Evolutionary conservation across 169 alveolate genomes (phyloP).

Genomic region (Eimeria sp.): DNA sequence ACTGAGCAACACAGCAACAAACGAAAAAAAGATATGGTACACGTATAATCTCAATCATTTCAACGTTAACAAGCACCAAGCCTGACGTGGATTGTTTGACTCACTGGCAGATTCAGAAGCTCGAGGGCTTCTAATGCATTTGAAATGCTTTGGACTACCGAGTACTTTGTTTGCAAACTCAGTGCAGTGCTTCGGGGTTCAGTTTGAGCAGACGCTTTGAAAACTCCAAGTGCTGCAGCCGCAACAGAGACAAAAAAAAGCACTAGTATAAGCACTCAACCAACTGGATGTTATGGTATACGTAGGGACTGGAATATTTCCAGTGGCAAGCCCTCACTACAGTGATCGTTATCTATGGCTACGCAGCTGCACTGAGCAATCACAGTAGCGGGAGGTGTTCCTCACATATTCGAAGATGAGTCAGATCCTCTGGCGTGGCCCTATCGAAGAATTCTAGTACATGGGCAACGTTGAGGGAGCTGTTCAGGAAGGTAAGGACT

Average conservation of each 20-base stretch:
- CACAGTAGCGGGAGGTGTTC: not conserved
- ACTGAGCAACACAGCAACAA: not conserved
- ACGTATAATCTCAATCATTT: not conserved
- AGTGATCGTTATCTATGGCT: not conserved
- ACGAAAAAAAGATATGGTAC: not conserved
- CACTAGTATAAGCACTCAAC: too few species aligned
- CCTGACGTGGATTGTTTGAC: not conserved
- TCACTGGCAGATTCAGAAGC: not conserved
- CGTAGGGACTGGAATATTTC: not conserved
- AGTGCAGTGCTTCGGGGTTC: slow-evolving; percentile 46
- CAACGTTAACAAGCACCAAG: not conserved
- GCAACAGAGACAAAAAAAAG: not conserved
- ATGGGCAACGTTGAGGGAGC: slow-evolving; percentile 52
- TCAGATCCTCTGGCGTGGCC: slow-evolving; percentile 56
- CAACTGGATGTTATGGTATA: too few species aligned
- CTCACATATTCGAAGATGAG: slow-evolving; percentile 52
- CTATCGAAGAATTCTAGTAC: slow-evolving; percentile 9
- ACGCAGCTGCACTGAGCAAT: not conserved
- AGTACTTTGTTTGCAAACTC: slow-evolving; percentile 3
- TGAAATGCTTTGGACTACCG: slow-evolving; percentile 13
- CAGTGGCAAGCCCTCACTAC: not conserved
- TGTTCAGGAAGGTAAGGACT: slow-evolving; percentile 46
- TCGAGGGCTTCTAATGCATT: slow-evolving; percentile 23
- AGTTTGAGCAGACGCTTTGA: slow-evolving; percentile 29
- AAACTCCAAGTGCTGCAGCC: slow-evolving; percentile 49